phyloP scores from a whole-genome alignment of 1,284 basidiomycete genomes.

The Flammula alnicola region DNA sequence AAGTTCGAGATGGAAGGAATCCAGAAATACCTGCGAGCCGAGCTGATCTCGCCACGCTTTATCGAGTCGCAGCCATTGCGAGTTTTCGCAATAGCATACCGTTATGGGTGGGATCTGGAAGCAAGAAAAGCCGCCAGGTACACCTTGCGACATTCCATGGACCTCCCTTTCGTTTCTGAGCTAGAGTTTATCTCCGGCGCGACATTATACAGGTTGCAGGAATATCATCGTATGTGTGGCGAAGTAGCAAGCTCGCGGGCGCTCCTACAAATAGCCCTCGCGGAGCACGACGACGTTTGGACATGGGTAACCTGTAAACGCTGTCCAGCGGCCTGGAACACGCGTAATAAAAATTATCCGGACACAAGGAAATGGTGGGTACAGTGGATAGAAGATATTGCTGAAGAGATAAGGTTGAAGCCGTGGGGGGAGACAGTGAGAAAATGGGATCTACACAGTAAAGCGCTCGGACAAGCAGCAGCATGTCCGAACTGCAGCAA shows the following conservation, averaged over 20 bases:
- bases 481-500: conserved; percentile 29
- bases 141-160: conserved; percentile 45
- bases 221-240: conserved; percentile 50
- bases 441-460: conserved; percentile 32
- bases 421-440: conserved; percentile 36
- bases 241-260: conserved; percentile 38
- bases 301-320: conserved; percentile 31
- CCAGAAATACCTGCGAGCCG: conserved; percentile 28
- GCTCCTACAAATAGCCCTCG: conserved; percentile 27
- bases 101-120: conserved; percentile 46
- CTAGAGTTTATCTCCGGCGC: conserved; percentile 51
- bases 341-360: conserved; percentile 18
- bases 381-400: conserved; percentile 33
- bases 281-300: conserved; percentile 32
- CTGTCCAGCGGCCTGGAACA: conserved; percentile 27
- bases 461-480: conserved; percentile 25
- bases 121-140: conserved; percentile 47
- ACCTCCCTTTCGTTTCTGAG: conserved; percentile 41
- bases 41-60: conserved; percentile 39
- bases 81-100: conserved; percentile 56
- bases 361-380: conserved; percentile 36
- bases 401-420: conserved; percentile 26
- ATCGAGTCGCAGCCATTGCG: conserved; percentile 49
- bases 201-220: conserved; percentile 47
- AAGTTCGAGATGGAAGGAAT: conserved; percentile 43